phyloP scores from a whole-genome alignment of 345 rosid species.

The Gossypium longicalyx region DNA sequence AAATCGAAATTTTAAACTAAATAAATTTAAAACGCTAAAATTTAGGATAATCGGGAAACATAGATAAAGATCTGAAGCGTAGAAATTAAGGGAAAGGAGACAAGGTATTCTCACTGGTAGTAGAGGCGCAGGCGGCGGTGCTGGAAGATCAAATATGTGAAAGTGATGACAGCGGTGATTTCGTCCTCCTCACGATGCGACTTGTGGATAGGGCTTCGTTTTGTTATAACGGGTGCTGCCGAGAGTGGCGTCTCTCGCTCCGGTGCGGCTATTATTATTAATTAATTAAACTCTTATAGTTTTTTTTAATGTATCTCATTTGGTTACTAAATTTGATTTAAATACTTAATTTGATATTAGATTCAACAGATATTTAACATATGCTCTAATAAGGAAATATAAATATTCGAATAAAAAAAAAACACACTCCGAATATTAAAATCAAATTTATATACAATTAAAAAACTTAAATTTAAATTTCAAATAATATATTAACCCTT shows the following conservation, averaged over 20 bases:
- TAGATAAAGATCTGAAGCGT: conserved; percentile 1
- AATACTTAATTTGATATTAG: too few relatives aligned
- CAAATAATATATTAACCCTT: too few relatives aligned
- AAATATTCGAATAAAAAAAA: too few relatives aligned
- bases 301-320: too few relatives aligned
- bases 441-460: too few relatives aligned
- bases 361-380: too few relatives aligned
- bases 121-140: not conserved
- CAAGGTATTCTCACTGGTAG: conserved; percentile 3
- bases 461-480: too few relatives aligned
- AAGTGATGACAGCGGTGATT: not conserved
- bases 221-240: not conserved
- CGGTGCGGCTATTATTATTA: not conserved
- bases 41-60: not conserved
- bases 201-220: not conserved
- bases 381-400: too few relatives aligned
- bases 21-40: not conserved
- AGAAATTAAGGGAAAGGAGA: not conserved
- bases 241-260: not conserved
- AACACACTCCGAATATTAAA: too few relatives aligned
- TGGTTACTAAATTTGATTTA: too few relatives aligned
- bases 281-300: not conserved
- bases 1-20: not conserved
- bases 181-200: not conserved
- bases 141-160: not conserved